These are phyloP conservation scores for Acmispon strigosus DNA, from an alignment of 306 rosid species.

Conservation along the genomic window DNA sequence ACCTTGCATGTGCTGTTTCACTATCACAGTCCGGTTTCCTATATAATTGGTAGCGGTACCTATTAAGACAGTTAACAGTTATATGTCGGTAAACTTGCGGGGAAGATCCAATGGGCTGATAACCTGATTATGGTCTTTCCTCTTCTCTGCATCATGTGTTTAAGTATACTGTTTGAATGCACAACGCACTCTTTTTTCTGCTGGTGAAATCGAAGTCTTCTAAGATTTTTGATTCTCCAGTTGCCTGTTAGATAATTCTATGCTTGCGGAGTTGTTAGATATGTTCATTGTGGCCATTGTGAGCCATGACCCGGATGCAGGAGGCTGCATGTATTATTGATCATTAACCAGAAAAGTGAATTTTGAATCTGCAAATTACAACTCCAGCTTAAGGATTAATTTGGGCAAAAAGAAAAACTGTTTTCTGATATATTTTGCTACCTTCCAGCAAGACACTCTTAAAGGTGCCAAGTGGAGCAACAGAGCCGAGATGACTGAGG, in stretches of 20 bases:
- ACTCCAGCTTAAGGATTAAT: background rate
- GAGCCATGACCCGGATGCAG: background rate
- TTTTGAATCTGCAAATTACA: background rate
- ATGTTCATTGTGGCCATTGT: background rate
- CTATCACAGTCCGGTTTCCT: background rate
- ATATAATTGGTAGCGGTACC: background rate
- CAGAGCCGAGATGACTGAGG: slow-evolving; percentile 94
- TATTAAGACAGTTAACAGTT: background rate
- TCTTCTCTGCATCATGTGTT: background rate
- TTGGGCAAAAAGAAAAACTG: background rate
- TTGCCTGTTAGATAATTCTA: background rate
- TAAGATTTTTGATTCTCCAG: background rate
- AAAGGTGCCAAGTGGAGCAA: slow-evolving; percentile 87
- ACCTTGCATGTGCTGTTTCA: background rate
- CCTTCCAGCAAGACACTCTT: slow-evolving; percentile 78
- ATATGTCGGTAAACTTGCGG: background rate
- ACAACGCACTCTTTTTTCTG: background rate
- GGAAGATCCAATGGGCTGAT: background rate
- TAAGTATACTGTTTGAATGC: background rate
- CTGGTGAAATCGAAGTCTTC: background rate
- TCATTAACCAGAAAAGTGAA: background rate
- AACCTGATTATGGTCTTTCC: background rate
- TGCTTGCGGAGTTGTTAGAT: background rate
- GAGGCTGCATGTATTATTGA: background rate
- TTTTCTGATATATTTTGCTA: slow-evolving; percentile 25